Evolutionary conservation across 1,284 basidiomycete species (phyloP).

Genomic region (Austroboletus novae-zelandiae): DNA sequence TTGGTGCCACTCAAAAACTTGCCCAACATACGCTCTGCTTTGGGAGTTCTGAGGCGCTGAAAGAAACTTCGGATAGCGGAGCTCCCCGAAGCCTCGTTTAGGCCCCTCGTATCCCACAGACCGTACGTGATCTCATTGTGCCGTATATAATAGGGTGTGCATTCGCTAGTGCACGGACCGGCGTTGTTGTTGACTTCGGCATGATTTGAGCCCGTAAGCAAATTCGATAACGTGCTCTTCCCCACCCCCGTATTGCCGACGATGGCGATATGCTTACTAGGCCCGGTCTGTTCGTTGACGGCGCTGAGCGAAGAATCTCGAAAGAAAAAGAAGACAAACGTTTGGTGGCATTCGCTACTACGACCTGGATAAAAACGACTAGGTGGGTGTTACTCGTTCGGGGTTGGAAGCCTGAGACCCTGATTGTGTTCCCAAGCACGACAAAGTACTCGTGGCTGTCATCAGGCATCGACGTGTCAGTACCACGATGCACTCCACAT

Average conservation of each 20-base stretch:
- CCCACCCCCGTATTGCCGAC: conserved; percentile 18
- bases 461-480: conserved; percentile 1
- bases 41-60: conserved; percentile 5
- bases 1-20: conserved; percentile 9
- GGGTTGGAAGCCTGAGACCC: neutral
- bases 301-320: neutral
- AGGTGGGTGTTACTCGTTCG: neutral
- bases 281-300: conserved; percentile 1
- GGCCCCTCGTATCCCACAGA: conserved; percentile 19
- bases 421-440: too few species aligned
- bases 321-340: conserved; percentile 4
- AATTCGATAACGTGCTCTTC: conserved; percentile 22
- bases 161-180: conserved; percentile 10
- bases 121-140: neutral
- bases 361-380: too few species aligned
- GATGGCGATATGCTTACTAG: conserved; percentile 10
- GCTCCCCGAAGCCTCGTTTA: conserved; percentile 9
- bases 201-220: conserved; percentile 7
- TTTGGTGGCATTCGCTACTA: neutral
- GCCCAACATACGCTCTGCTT: conserved; percentile 14
- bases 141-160: conserved; percentile 1
- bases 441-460: conserved; percentile 2
- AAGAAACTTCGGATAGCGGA: neutral
- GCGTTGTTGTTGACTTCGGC: conserved; percentile 12
- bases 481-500: conserved; percentile 7